Evolutionary conservation across 495 filamentous ascomycete genomes (phyloP).

Genomic region (Astrothelium macrocarpum): DNA sequence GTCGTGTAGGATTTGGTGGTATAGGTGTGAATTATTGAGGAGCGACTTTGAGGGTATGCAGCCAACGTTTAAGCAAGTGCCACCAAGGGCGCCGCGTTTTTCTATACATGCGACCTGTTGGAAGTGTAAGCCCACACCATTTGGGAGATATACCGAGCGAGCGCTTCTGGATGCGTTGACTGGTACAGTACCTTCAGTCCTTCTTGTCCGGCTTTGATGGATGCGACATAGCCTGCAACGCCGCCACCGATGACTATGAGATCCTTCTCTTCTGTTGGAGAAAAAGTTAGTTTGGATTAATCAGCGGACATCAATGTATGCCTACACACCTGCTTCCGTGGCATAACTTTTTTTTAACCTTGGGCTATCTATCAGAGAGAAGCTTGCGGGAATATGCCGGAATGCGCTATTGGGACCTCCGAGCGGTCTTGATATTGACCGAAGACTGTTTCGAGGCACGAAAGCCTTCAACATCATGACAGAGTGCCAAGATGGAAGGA

Average conservation of each 20-base stretch:
- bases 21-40: conserved; percentile 98
- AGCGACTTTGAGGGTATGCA: conserved; percentile 99
- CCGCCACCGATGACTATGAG: conserved; percentile 93
- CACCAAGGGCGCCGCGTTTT: conserved; percentile 90
- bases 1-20: conserved; percentile 96
- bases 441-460: not conserved
- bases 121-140: conserved; percentile 10
- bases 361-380: conserved; percentile 16
- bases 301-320: not conserved
- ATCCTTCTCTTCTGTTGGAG: conserved; percentile 67
- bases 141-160: not conserved
- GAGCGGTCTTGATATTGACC: not conserved
- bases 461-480: conserved; percentile 4
- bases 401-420: not conserved
- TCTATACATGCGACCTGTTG: conserved; percentile 89
- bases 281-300: conserved; percentile 30
- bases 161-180: not conserved
- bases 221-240: conserved; percentile 96
- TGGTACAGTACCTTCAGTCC: conserved; percentile 73
- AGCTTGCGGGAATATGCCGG: conserved; percentile 6
- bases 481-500: not conserved
- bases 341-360: conserved; percentile 53
- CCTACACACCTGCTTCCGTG: conserved; percentile 60
- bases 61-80: conserved; percentile 97
- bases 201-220: conserved; percentile 97